Evolutionary conservation across 202 grass and related monocot species (phyloP).

Genomic region (Schoenoplectus tabernaemontani): DNA sequence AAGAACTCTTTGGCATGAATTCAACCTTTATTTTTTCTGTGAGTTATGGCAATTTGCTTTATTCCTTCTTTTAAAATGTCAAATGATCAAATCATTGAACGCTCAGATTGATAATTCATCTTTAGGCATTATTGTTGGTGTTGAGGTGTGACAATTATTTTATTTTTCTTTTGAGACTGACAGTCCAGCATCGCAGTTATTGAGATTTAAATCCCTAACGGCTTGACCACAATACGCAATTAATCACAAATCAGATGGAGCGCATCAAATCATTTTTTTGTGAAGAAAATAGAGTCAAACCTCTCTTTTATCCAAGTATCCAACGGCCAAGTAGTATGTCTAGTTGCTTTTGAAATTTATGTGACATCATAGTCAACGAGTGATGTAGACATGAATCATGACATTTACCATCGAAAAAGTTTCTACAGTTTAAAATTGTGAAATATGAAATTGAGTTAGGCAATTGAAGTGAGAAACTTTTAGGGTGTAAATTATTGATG

Average conservation of each 20-base stretch:
- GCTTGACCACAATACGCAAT: background rate
- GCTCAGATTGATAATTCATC: background rate
- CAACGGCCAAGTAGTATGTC: background rate
- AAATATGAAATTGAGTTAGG: too few relatives aligned
- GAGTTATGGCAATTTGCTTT: conserved; percentile 10
- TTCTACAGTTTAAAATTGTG: too few relatives aligned
- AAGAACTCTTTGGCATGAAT: background rate
- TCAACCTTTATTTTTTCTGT: conserved; percentile 13
- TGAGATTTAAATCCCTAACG: too few relatives aligned
- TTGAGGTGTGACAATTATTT: background rate
- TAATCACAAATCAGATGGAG: background rate
- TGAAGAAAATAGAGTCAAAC: background rate
- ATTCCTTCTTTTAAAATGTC: conserved; percentile 8
- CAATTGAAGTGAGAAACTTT: background rate
- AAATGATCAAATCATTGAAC: background rate
- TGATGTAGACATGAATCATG: background rate
- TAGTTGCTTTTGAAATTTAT: background rate
- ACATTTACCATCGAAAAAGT: too few relatives aligned
- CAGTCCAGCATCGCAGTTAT: background rate
- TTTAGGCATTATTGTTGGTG: background rate
- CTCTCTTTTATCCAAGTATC: background rate
- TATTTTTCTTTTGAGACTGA: background rate
- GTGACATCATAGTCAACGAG: conserved; percentile 17
- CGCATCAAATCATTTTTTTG: background rate
- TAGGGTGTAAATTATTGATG: too few relatives aligned